phyloP scores from a whole-genome alignment of 768 basidiomycete species.

The Candolleomyces eurysporus region DNA sequence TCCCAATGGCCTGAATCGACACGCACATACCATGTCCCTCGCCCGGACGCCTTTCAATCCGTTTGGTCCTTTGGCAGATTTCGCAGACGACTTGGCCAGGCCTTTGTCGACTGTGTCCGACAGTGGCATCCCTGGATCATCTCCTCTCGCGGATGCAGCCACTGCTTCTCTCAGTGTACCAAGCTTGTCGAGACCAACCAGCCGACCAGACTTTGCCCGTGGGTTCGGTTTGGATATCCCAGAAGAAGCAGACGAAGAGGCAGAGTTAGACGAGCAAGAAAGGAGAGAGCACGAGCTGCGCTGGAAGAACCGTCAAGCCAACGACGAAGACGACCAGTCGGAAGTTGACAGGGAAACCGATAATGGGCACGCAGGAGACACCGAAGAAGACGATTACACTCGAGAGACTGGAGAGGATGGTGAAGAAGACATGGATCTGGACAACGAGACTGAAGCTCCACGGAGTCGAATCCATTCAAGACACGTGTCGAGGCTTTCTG shows the following conservation, averaged over 20 bases:
- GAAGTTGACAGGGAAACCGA: slow-evolving; percentile 19
- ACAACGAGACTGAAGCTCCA: slow-evolving; percentile 27
- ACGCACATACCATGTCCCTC: slow-evolving; percentile 75
- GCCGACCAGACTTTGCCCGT: slow-evolving; percentile 68
- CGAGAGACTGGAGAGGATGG: slow-evolving; percentile 25
- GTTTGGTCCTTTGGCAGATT: slow-evolving; percentile 54
- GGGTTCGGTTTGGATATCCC: slow-evolving; percentile 83
- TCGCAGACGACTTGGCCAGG: slow-evolving; percentile 39
- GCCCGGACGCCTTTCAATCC: slow-evolving; percentile 67
- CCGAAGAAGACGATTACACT: slow-evolving; percentile 17
- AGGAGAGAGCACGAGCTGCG: slow-evolving; percentile 42
- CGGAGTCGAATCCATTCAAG: slow-evolving; percentile 33
- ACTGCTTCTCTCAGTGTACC: slow-evolving; percentile 18
- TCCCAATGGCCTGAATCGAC: slow-evolving; percentile 46
- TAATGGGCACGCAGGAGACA: slow-evolving; percentile 3
- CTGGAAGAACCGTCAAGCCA: slow-evolving; percentile 24
- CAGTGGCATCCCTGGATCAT: slow-evolving; percentile 6
- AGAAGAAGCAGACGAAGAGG: slow-evolving; percentile 68
- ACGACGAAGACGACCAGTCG: slow-evolving; percentile 21
- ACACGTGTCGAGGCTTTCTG: slow-evolving; percentile 69
- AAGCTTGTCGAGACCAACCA: slow-evolving; percentile 42
- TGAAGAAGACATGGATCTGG: slow-evolving; percentile 35
- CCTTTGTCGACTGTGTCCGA: slow-evolving; percentile 15
- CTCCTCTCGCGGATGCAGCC: slow-evolving; percentile 11
- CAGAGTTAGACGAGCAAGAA: slow-evolving; percentile 35